These are phyloP conservation scores for Capsella rubella DNA, from an alignment of 441 rosid genomes.

Conservation along the genomic window DNA sequence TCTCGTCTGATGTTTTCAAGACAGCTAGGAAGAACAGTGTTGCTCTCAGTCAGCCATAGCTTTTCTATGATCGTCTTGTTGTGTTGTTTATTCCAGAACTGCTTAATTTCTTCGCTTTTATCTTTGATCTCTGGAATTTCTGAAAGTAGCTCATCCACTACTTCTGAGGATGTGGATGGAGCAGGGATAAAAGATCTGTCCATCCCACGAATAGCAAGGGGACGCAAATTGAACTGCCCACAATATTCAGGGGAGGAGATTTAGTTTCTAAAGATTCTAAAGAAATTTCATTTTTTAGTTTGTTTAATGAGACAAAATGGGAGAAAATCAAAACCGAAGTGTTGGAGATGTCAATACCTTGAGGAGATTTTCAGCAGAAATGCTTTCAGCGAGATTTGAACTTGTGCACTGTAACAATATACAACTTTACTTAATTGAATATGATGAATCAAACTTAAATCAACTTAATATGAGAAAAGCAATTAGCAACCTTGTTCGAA, in stretches of 20 bases:
- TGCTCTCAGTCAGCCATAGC: constrained; percentile 60
- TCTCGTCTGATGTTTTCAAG: constrained; percentile 78
- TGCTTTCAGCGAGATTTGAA: constrained; percentile 49
- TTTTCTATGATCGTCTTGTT: constrained; percentile 52
- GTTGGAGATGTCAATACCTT: constrained; percentile 55
- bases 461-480: constrained; percentile 26
- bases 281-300: no score
- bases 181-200: constrained; percentile 77
- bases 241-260: not conserved
- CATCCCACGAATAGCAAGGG: constrained; percentile 76
- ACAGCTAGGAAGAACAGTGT: constrained; percentile 63
- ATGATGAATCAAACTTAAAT: constrained; percentile 9
- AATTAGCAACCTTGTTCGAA: constrained; percentile 58
- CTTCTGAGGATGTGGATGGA: constrained; percentile 50
- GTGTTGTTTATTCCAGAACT: constrained; percentile 60
- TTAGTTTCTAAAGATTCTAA: no score
- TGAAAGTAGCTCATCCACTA: constrained; percentile 62
- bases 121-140: constrained; percentile 82
- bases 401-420: constrained; percentile 52
- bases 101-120: constrained; percentile 60
- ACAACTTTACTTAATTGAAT: constrained; percentile 19
- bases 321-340: no score
- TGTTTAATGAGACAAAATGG: no score
- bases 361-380: constrained; percentile 89
- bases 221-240: constrained; percentile 89